Base-by-base conservation (phyloP, 176 grass and related monocot genomes). In the Dendrocalamus sinicus region DNA sequence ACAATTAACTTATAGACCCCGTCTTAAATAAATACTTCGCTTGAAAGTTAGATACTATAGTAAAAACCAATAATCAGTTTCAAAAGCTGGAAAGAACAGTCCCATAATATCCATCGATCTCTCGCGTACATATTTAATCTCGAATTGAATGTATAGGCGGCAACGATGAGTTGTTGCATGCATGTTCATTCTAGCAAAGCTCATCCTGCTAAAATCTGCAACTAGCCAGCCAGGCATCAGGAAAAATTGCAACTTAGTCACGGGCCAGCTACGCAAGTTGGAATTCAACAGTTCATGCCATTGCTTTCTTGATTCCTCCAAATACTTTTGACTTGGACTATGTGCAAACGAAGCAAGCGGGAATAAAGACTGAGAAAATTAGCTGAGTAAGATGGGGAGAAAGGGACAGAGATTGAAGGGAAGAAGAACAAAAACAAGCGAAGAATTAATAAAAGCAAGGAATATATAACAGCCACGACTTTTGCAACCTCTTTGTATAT, bases 271-370 rank as follows among this genome's bases (percentile, higher is more conserved):
- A 62, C 1, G 43, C 59, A 48, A 75, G 46, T 44, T 76, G 72
- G 32, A 26, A 15, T 58, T 85, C 73, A 48, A 67, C 83, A 39
- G 37, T 39, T 32, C 62, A 46, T 32, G 64, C 16, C 73, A 32
- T 37, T 58, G 73, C 83, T 65, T 30, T 80, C 46, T 28, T 73
- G 69, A 45, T 41, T 54, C 81, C 68, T 67, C 16, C 9, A 0
- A 73, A 37, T 58, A 73, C 75, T 39, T 39, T 79, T 58, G 81
- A 84, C 81, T 79, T 48, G 24, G 62, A 39, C 37, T 30, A 30
- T 6, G 44, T 35, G 75, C 17, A 13, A 4, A 79, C 17, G 24
- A 79, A 79, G 84, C 48, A 86, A 62, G 2, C 24, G 50, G 44
- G 28, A 53, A 63, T 32, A 19, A 86, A 69, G 46, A 10, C 12